These are phyloP conservation scores for Crithidia acanthocephali DNA, from an alignment of 208 protist genomes.

Conservation along the genomic window DNA sequence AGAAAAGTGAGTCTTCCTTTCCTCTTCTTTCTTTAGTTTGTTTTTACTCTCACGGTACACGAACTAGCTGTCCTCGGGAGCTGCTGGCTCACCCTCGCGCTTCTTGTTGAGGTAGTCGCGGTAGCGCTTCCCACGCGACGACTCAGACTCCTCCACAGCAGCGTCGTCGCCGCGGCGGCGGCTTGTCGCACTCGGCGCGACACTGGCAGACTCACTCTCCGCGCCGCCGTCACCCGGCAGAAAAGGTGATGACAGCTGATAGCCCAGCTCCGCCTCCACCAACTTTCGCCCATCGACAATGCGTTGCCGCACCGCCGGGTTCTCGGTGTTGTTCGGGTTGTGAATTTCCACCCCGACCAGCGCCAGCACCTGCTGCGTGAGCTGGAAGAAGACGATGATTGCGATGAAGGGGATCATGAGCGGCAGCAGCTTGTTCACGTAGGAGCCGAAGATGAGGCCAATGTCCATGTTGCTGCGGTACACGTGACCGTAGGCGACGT, in stretches of 20 bases:
- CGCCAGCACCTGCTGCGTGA: conserved; percentile 65
- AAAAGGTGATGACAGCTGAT: conserved; percentile 55
- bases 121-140: conserved; percentile 60
- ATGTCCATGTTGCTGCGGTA: conserved; percentile 92
- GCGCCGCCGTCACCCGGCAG: conserved; percentile 41
- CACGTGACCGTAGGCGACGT: conserved; percentile 90
- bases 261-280: conserved; percentile 72
- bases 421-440: conserved; percentile 88
- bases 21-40: not conserved
- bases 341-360: conserved; percentile 81
- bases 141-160: conserved; percentile 15
- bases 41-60: no score
- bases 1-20: not conserved
- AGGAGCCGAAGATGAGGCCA: conserved; percentile 69
- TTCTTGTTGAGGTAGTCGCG: conserved; percentile 75
- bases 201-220: conserved; percentile 15
- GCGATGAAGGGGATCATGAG: conserved; percentile 88
- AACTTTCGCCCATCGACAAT: conserved; percentile 81
- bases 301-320: conserved; percentile 70
- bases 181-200: conserved; percentile 5
- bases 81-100: conserved; percentile 17
- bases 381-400: conserved; percentile 67
- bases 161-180: conserved; percentile 7
- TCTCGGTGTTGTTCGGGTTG: conserved; percentile 78
- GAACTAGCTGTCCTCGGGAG: no score